These are phyloP conservation scores for Phytophthora megakarya DNA, from an alignment of 352 stramenopile genomes.

Conservation along the genomic window DNA sequence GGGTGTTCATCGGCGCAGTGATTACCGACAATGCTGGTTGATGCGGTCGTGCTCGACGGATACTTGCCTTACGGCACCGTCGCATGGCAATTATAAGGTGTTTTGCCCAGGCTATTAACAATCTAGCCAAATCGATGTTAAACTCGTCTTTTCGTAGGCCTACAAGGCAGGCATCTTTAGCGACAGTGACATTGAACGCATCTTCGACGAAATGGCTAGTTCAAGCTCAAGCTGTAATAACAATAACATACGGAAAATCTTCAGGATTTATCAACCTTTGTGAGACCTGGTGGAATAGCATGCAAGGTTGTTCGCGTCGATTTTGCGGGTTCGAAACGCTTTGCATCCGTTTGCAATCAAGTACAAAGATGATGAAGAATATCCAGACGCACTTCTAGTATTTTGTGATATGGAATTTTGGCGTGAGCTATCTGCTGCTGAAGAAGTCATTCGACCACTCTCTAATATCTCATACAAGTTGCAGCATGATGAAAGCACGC, in stretches of 20 bases:
- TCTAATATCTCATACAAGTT: neutral
- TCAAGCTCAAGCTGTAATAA: neutral
- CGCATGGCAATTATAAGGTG: no score
- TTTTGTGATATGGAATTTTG: neutral
- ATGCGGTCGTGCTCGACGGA: no score
- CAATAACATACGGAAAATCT: neutral
- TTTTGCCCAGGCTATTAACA: no score
- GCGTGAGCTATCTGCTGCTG: neutral
- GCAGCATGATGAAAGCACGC: neutral
- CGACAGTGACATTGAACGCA: no score
- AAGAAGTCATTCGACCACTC: neutral
- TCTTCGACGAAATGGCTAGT: constrained; percentile 1
- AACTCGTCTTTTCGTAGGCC: no score
- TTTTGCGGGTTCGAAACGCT: neutral
- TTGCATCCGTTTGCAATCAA: neutral
- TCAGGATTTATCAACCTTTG: neutral
- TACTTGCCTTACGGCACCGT: no score
- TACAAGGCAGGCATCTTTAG: no score
- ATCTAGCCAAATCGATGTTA: no score
- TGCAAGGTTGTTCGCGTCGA: constrained; percentile 2
- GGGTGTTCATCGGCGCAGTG: no score
- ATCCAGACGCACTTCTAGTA: neutral
- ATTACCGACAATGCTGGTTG: no score
- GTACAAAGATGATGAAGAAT: neutral
- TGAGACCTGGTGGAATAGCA: neutral